Conservation (phyloP, 73 alveolate genomes). For the Effrenium voratum region DNA sequence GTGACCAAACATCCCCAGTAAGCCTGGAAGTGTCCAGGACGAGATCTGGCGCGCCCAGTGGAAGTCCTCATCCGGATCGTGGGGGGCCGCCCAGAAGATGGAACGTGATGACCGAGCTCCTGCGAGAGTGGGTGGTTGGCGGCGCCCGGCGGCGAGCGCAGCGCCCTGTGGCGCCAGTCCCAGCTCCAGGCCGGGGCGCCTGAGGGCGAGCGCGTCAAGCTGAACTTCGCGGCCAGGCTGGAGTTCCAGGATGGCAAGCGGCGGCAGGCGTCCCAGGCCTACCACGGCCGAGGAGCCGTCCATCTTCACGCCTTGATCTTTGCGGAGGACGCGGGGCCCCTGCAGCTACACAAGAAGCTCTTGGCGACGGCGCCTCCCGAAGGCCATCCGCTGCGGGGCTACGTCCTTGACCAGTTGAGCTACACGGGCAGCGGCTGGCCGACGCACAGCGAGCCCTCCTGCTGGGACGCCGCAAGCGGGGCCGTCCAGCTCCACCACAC, state of each 20-base stretch:
- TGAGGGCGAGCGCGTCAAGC: neutral
- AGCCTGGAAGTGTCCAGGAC: too few species aligned
- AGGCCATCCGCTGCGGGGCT: constrained; percentile 9
- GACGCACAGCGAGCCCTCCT: neutral
- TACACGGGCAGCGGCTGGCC: constrained; percentile 22
- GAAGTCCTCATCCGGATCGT: too few species aligned
- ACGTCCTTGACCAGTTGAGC: neutral
- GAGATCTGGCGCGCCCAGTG: too few species aligned
- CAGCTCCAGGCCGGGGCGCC: neutral
- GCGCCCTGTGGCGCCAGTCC: neutral
- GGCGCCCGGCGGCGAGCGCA: neutral
- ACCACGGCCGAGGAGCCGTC: neutral
- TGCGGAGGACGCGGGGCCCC: neutral
- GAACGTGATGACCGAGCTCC: neutral
- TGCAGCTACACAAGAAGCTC: neutral
- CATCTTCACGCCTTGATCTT: neutral
- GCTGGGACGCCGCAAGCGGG: neutral
- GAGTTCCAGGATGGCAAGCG: constrained; percentile 30
- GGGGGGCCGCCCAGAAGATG: too few species aligned
- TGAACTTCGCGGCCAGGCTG: constrained; percentile 4
- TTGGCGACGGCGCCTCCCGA: neutral
- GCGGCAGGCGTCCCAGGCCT: neutral
- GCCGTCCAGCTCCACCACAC: neutral
- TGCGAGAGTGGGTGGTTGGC: neutral
- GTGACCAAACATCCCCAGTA: too few species aligned